These are phyloP conservation scores for Mycena belliarum DNA, from an alignment of 768 basidiomycete genomes.

Conservation along the genomic window DNA sequence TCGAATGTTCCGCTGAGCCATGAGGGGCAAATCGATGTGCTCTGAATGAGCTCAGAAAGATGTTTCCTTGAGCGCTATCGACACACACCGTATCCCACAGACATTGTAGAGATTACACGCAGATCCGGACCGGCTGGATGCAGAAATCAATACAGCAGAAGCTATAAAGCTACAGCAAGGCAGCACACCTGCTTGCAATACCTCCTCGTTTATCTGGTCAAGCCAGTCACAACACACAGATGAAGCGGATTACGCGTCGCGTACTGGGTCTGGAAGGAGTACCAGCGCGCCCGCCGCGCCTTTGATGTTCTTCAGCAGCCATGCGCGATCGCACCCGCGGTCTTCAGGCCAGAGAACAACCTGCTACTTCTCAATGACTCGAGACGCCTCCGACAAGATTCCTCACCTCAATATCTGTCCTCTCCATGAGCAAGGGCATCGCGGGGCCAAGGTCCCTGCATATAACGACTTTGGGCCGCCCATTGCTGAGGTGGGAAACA, in stretches of 20 bases:
- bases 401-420: constrained; percentile 14
- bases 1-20: constrained; percentile 61
- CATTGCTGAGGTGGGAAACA: constrained; percentile 11
- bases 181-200: constrained; percentile 57
- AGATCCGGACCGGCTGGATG: constrained; percentile 68
- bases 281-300: constrained; percentile 66
- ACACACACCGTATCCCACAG: constrained; percentile 80
- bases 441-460: constrained; percentile 20
- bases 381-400: no score
- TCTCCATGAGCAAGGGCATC: constrained; percentile 11
- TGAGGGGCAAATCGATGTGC: constrained; percentile 68
- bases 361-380: constrained; percentile 21
- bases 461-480: constrained; percentile 18
- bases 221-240: constrained; percentile 19
- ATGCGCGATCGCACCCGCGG: constrained; percentile 55
- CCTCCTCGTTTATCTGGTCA: constrained; percentile 67
- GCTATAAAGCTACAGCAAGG: not conserved
- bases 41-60: constrained; percentile 48
- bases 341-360: constrained; percentile 53
- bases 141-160: not conserved
- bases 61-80: not conserved
- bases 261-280: constrained; percentile 73
- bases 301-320: constrained; percentile 73
- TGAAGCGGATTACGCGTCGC: not conserved
- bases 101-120: constrained; percentile 89